Evolutionary conservation across 2,329 filamentous ascomycete species (phyloP).

Genomic region (Apiospora koreana): DNA sequence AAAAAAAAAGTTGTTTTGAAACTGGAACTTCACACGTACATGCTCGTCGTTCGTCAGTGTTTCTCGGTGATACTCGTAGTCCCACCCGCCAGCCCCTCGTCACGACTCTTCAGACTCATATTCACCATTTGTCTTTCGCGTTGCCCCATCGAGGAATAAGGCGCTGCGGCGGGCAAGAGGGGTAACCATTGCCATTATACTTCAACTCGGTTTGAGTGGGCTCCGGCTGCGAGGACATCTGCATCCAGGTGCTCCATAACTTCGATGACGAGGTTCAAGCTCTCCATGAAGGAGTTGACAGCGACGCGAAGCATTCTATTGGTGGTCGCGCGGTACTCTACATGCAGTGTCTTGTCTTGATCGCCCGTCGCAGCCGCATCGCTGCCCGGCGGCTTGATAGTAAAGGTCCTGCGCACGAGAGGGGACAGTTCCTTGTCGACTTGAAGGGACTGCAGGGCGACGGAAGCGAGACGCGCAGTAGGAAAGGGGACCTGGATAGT

Average conservation of each 20-base stretch:
- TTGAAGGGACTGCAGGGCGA: slow-evolving; percentile 72
- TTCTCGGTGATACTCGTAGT: background rate
- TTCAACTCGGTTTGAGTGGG: background rate
- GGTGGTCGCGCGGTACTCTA: slow-evolving; percentile 83
- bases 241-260: slow-evolving; percentile 90
- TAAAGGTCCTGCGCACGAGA: slow-evolving; percentile 73
- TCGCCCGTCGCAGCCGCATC: slow-evolving; percentile 23
- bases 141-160: background rate
- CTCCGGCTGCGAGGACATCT: slow-evolving; percentile 63
- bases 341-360: slow-evolving; percentile 58
- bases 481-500: slow-evolving; percentile 81
- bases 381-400: slow-evolving; percentile 44
- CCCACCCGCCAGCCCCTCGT: background rate
- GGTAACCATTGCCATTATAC: background rate
- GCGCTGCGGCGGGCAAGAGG: background rate
- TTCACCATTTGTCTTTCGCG: background rate
- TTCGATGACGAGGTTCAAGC: slow-evolving; percentile 77
- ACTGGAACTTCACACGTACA: background rate
- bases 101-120: background rate
- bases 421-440: slow-evolving; percentile 91
- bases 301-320: slow-evolving; percentile 96
- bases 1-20: background rate
- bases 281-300: slow-evolving; percentile 96
- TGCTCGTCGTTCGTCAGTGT: background rate
- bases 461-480: slow-evolving; percentile 72